Evolutionary conservation across 2,329 filamentous ascomycete species (phyloP), one percentile per base, ranked within the genome.

Genomic region (Colletotrichum higginsianum): DNA sequence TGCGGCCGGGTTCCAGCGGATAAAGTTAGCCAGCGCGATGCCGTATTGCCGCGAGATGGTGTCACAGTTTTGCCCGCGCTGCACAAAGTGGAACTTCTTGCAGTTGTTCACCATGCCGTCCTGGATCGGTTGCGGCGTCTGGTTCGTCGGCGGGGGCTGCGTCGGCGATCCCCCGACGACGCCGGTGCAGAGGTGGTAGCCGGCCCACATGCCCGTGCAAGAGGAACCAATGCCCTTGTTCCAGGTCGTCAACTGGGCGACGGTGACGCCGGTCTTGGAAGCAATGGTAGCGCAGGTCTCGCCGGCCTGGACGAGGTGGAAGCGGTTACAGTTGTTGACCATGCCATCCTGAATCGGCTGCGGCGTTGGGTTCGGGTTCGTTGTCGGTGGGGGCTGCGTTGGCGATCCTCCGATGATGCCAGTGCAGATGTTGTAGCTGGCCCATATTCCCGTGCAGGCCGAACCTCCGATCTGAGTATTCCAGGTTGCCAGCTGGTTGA

Each of bases 261-360:
- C 61, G 79, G 86, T 74, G 47, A 71, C 52, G 21, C 67, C 56
- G 50, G 23, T 65, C 47, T 56, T 66, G n/a, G 12, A 26, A 12
- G 67, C 67, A 16, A 71, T 42, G 8, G 49, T 47, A 8, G 47
- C 56, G 62, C 62, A 71, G 11, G 7, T 4, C 12, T 66, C 67
- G 23, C 67, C 67, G 2, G 55, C 47, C 21, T 55, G 21, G 55
- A 66, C 26, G 38, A 50, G 35, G 67, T 71, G 62, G 18, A 30
- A 61, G 16, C 49, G 40, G 21, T 66, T 30, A 23, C 56, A 71
- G 56, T 66, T 61, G 7, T 68, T 62, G 11, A 74, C 73, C 67
- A 81, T 80, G 47, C 76, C 76, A 1, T 75, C 65, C 64, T 80
- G 78, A 12, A 70, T 76, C 7, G 80, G 78, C 30, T 74, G 74